Base-by-base conservation (phyloP, 495 filamentous ascomycete genomes). In the Lasiosphaeria hispida region DNA sequence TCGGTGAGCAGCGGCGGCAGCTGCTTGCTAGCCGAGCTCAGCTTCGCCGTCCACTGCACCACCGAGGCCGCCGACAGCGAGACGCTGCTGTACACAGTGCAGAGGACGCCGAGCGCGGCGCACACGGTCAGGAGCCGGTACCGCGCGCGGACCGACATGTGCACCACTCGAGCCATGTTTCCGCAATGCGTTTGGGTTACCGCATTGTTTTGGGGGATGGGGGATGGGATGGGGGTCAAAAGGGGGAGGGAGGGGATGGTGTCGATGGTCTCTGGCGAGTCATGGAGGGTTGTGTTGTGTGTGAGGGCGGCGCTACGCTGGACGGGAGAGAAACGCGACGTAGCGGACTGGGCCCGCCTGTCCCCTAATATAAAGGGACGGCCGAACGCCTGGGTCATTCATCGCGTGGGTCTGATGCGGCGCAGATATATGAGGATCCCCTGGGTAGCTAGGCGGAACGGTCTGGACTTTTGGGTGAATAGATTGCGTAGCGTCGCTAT, bases 61-160 rank as follows among this genome's bases (percentile, higher is more conserved):
- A 45, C 15, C 10, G 39, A 36, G 4, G 17, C 33, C 1, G 19
- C 10, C 11, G 15, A 18, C 38, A 41, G n/a, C 0, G 55, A 43
- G 6, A 30, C 17, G 45, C 14, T 35, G 39, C 11, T 50, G 55
- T n/a, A 9, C n/a, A 54, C 19, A 23, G 53, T 19, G 40, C 55
- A 63, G 34, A 62, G 11, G 10, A 61, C 19, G 0, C 49, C 19
- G 23, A 45, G 10, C 33, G 40, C 36, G 7, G 57, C n/a, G 17
- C 36, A 43, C 2, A 61, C 10, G 10, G 60, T 10, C 39, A 67
- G 15, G 7, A 60, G 14, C 3, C 62, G 57, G 57, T 62, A 60
- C 17, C 65, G 57, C 23, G 59, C 44, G 30, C 56, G 52, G 15
- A 47, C 35, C 10, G 59, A 37, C 11, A 63, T 17, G 52, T 57